Evolutionary conservation across 2,329 filamentous ascomycete genomes (phyloP).

Genomic region (Metarhizium robertsii): DNA sequence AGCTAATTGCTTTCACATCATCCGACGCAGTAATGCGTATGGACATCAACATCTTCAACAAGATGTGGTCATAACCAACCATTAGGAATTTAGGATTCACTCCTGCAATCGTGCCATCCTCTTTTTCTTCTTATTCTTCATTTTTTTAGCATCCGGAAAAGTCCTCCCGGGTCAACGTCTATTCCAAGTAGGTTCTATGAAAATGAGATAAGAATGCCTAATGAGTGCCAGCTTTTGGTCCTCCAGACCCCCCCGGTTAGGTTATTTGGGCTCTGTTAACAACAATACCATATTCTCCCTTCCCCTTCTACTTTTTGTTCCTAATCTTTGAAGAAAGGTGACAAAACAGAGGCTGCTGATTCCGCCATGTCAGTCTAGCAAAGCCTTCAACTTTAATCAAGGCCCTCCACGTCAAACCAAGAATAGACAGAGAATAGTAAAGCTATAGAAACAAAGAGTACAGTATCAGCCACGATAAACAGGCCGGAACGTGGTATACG

Average conservation of each 20-base stretch:
- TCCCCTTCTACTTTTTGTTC: too few species aligned
- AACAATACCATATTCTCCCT: background rate
- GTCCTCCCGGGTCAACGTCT: background rate
- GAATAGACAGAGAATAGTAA: background rate
- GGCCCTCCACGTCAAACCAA: background rate
- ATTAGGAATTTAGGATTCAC: too few species aligned
- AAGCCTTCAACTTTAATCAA: background rate
- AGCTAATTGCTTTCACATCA: too few species aligned
- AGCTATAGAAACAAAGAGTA: background rate
- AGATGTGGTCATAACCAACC: too few species aligned
- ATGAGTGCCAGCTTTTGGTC: background rate
- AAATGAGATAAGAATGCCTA: background rate
- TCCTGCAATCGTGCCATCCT: too few species aligned
- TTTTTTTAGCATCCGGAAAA: background rate
- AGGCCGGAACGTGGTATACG: background rate
- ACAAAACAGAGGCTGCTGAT: too few species aligned
- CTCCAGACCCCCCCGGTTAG: background rate
- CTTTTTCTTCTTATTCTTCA: background rate
- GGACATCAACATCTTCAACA: too few species aligned
- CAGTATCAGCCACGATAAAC: background rate
- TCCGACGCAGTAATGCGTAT: too few species aligned
- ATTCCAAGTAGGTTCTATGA: constrained; percentile 1
- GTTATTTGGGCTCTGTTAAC: background rate
- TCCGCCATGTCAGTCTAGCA: background rate
- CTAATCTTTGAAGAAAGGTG: too few species aligned